phyloP scores from a whole-genome alignment of 2,329 filamentous ascomycete genomes.

The Lecanoromycetidae sp. region DNA sequence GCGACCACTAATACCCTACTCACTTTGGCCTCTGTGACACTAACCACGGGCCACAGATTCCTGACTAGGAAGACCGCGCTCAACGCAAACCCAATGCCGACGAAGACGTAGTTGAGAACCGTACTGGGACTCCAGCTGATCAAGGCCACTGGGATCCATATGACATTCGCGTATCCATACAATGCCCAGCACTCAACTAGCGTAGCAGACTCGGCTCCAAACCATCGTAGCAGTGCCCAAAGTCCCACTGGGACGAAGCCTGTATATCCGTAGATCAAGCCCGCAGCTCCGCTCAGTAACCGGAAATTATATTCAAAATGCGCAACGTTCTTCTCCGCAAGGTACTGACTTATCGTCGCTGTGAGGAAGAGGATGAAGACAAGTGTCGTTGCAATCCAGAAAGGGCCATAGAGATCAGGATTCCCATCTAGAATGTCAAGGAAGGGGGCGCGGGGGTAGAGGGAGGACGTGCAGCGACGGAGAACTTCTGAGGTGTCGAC shows the following conservation, averaged over 20 bases:
- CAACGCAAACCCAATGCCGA: constrained; percentile 70
- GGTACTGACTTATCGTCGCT: constrained; percentile 86
- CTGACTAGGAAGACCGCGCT: constrained; percentile 74
- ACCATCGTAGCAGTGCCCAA: constrained; percentile 86
- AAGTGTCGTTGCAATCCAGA: constrained; percentile 98
- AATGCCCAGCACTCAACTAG: constrained; percentile 89
- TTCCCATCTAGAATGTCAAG: constrained; percentile 95
- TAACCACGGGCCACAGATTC: constrained; percentile 83
- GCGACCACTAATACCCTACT: constrained; percentile 77
- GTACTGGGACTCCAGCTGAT: constrained; percentile 81
- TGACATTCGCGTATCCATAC: constrained; percentile 91
- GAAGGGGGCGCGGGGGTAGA: constrained; percentile 88
- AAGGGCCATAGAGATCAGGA: constrained; percentile 88
- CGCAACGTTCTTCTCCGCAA: constrained; percentile 52
- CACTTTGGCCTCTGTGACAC: constrained; percentile 81
- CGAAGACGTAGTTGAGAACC: constrained; percentile 87
- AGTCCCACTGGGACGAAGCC: constrained; percentile 70
- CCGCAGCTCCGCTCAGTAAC: constrained; percentile 77
- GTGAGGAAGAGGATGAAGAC: constrained; percentile 91
- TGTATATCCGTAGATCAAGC: constrained; percentile 92
- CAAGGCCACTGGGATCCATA: constrained; percentile 91
- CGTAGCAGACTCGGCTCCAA: constrained; percentile 49
- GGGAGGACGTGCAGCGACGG: constrained; percentile 71
- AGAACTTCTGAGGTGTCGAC: constrained; percentile 88
- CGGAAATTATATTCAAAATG: constrained; percentile 87